Percentiles rank a stretch among this genome's conserved stretches.
These are phyloP conservation scores for Podaxis sp. DNA, from an alignment of 768 basidiomycete genomes.

Conservation along the genomic window DNA sequence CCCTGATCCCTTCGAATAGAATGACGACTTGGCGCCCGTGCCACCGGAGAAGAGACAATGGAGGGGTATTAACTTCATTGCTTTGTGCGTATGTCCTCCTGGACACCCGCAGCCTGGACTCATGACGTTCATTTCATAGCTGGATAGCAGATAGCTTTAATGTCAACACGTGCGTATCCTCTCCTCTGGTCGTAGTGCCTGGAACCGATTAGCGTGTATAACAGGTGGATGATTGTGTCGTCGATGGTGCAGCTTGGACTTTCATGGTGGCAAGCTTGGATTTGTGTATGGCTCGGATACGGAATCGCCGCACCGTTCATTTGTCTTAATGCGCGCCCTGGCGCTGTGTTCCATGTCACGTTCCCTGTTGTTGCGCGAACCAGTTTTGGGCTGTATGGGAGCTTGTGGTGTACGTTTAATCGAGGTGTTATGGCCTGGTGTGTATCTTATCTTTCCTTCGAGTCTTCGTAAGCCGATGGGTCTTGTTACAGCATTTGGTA, in stretches of 20 bases:
- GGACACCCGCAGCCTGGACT: background rate
- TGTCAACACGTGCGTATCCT: slow-evolving; percentile 59
- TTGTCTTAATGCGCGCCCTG: slow-evolving; percentile 73
- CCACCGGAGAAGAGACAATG: slow-evolving; percentile 62
- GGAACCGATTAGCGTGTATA: background rate
- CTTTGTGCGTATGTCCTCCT: slow-evolving; percentile 46
- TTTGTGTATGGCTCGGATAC: slow-evolving; percentile 71
- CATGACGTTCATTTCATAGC: slow-evolving; percentile 31
- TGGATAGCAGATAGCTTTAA: slow-evolving; percentile 85
- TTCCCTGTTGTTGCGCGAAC: slow-evolving; percentile 75
- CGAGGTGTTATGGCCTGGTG: slow-evolving; percentile 73
- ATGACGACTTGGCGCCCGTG: slow-evolving; percentile 73
- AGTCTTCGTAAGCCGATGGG: background rate
- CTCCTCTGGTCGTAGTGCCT: slow-evolving; percentile 1
- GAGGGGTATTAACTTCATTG: slow-evolving; percentile 62
- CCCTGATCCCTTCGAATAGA: slow-evolving; percentile 36
- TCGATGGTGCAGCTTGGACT: slow-evolving; percentile 72
- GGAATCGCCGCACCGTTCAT: slow-evolving; percentile 66
- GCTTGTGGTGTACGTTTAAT: slow-evolving; percentile 78
- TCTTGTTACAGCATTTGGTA: slow-evolving; percentile 58
- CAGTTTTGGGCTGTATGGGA: slow-evolving; percentile 79
- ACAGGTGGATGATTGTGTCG: slow-evolving; percentile 74
- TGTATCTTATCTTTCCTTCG: slow-evolving; percentile 19
- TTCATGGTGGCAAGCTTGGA: slow-evolving; percentile 85
- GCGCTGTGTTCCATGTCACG: slow-evolving; percentile 74